Evolutionary conservation across 225 moss, liverwort and hornwort genomes (phyloP), one percentile per base, ranked within the genome.

Genomic region (Lunularia cruciata): DNA sequence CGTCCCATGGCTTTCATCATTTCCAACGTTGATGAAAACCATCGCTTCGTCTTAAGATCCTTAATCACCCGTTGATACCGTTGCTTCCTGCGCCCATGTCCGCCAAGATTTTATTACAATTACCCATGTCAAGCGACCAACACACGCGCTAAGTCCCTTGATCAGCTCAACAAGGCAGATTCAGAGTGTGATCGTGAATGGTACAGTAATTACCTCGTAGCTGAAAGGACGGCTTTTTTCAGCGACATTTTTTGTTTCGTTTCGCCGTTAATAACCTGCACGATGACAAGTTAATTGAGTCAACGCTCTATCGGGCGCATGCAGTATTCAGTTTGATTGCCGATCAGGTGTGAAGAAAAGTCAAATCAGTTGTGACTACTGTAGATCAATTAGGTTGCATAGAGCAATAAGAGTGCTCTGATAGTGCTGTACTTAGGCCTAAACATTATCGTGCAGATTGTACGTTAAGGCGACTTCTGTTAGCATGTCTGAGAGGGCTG

Each of bases 1-100:
- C 57, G 72, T 8, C 77, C 77, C 72, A 98, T 86, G 45, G 78
- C 85, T 61, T 83, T 88, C 58, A 98, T 73, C 75, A 90, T 86
- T 56, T 98, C 89, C 71, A 98, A 52, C 71, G 87, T 69, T 26
- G 88, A 93, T 1, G 80, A 19, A 49, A 98, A 85, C 58, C 59
- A 76, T 32, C 89, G 85, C 57, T 85, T 84, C 19, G 89, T 82
- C 47, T 68, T 88, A n/a, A 98, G 34, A 13, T 60, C 80, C 70
- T 76, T 57, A 76, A 90, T 73, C 30, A 89, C 78, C 51, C 63
- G 78, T 52, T 85, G 22, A 60, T 87, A 89, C 54, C 89, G 86
- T 31, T 84, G 78, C 73, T 91, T 80, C 83, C 96, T 92, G 89
- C 76, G 73, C 8, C 8, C 9, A 14, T 8, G 49, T 19, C 5